Evolutionary conservation across 2,329 filamentous ascomycete genomes (phyloP), one percentile per base, ranked within the genome.

Genomic region (Phialophora expanda): DNA sequence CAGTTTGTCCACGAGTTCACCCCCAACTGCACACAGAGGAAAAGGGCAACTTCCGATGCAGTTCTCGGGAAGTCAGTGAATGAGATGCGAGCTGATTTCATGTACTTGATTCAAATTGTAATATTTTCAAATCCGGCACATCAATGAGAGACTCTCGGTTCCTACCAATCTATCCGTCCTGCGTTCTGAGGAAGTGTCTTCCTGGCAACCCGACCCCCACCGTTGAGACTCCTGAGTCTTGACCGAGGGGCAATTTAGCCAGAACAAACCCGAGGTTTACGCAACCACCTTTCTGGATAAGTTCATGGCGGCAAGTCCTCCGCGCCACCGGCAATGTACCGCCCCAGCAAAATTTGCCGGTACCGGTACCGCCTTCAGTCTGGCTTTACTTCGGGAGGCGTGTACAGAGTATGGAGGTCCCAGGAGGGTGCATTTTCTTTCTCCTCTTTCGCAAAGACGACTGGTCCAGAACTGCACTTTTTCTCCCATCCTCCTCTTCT

Each of bases 41-140:
- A 44, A 44, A 44, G 38, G 38, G 38, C 17, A 44, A 5, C 17
- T 44, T 44, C 38, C 38, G 17, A 44, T 44, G 38, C 38, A 44
- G 14, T 44, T n/a, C 17, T 17, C 17, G 38, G 38, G 7, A n/a
- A n/a, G 38, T 2, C 17, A 44, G 7, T 8, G 17, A 44, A 44
- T 44, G 4, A n/a, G n/a, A 2, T 32, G 30, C 9, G 30, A 12
- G 32, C 9, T 12, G 32, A 34, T 34, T 34, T 34, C 32, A 12
- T 20, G 38, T 44, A 44, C 38, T n/a, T 44, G 38, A 44, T n/a
- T 44, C 38, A 44, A 44, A 44, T 20, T 44, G 38, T 44, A 44
- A 44, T n/a, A 2, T 44, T 3, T 44, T 44, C 38, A 14, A 8
- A 44, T n/a, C 38, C 17, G 38, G 17, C 17, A 20, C 17, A 44